These are phyloP conservation scores for Eucalyptus rudis DNA, from an alignment of 345 rosid genomes.

Conservation along the genomic window DNA sequence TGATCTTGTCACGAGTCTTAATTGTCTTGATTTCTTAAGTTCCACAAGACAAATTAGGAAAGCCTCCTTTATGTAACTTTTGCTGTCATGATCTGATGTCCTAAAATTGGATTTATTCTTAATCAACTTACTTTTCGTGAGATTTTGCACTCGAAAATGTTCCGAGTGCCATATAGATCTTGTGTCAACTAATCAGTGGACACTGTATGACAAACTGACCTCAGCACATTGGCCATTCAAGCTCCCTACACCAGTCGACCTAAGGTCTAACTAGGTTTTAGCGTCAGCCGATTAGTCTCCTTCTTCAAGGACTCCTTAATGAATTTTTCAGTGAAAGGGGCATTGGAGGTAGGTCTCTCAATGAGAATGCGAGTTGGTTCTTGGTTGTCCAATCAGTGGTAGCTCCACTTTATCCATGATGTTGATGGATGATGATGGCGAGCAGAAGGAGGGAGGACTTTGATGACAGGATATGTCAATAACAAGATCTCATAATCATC, in stretches of 20 bases:
- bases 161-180: not conserved
- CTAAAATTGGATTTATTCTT: not conserved
- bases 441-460: not conserved
- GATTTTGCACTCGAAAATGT: not conserved
- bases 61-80: not conserved
- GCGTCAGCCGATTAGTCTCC: not conserved
- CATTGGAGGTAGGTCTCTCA: not conserved
- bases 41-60: not conserved
- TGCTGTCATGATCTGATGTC: not conserved
- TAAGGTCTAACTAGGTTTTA: not conserved
- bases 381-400: not conserved
- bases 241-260: not conserved
- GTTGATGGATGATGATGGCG: not conserved
- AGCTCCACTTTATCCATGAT: not conserved
- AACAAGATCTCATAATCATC: not conserved
- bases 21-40: not conserved
- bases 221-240: not conserved
- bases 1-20: not conserved
- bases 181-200: not conserved
- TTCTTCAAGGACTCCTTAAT: not conserved
- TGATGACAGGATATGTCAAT: not conserved
- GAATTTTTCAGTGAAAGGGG: not conserved
- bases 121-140: not conserved
- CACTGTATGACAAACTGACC: not conserved
- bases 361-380: not conserved